phyloP scores from a whole-genome alignment of 2,329 filamentous ascomycete species.

The Talaromyces atroroseus region DNA sequence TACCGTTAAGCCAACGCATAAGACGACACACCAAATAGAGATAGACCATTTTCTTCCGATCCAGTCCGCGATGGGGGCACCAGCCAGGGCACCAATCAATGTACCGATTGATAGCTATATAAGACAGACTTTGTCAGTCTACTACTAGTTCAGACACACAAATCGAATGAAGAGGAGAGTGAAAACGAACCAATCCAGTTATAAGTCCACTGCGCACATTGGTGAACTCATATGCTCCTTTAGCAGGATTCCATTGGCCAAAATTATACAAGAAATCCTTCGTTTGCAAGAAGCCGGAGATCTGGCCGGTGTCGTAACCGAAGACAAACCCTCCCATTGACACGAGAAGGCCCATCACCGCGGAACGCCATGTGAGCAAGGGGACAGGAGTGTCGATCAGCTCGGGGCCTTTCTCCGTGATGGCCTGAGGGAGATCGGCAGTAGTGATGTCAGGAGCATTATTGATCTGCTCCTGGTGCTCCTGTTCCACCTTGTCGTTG shows the following conservation, averaged over 20 bases:
- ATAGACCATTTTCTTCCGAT: conserved; percentile 41
- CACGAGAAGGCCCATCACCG: conserved; percentile 40
- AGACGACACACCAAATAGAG: conserved; percentile 33
- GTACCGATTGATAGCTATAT: conserved; percentile 40
- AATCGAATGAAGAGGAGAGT: neutral
- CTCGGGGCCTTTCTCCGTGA: conserved; percentile 10
- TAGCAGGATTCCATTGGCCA: conserved; percentile 25
- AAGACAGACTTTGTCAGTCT: neutral
- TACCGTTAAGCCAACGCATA: conserved; percentile 37
- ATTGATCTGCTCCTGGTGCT: conserved; percentile 7
- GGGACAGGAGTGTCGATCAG: conserved; percentile 29
- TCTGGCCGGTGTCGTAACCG: conserved; percentile 41
- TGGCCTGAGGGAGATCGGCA: neutral
- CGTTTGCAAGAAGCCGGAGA: conserved; percentile 41
- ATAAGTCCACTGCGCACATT: conserved; percentile 40
- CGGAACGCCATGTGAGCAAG: conserved; percentile 32
- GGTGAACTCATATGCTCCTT: conserved; percentile 31
- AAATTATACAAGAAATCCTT: conserved; percentile 35
- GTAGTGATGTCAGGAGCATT: neutral
- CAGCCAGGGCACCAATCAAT: conserved; percentile 37
- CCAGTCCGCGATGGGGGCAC: conserved; percentile 38
- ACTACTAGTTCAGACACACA: neutral
- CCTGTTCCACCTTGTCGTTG: conserved; percentile 7
- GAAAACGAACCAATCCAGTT: conserved; percentile 32
- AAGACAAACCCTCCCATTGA: conserved; percentile 44